Percentiles rank a stretch among this genome's conserved stretches.
phyloP scores from a whole-genome alignment of 768 basidiomycete species.

The Russula emetica region DNA sequence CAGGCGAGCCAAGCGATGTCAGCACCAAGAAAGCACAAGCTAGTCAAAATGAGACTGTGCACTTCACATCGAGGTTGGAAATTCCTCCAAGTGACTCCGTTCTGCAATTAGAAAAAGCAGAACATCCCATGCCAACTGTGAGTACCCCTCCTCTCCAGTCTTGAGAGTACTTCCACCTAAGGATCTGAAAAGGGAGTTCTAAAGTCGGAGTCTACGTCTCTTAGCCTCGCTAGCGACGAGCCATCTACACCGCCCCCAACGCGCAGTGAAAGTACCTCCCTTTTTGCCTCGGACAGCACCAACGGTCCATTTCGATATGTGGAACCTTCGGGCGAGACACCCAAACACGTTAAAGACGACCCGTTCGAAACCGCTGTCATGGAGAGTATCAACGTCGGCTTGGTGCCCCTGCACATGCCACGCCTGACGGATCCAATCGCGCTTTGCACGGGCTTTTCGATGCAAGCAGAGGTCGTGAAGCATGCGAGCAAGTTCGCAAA shows the following conservation, averaged over 20 bases:
- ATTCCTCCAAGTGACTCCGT: not conserved
- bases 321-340: constrained; percentile 16
- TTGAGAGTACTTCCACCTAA: not conserved
- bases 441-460: constrained; percentile 24
- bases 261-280: constrained; percentile 3
- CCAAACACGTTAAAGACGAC: constrained; percentile 8
- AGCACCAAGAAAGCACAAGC: not conserved
- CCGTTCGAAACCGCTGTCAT: constrained; percentile 13
- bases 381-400: constrained; percentile 21
- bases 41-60: not conserved
- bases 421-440: constrained; percentile 26
- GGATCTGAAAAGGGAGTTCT: not conserved
- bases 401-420: constrained; percentile 16
- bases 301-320: constrained; percentile 15
- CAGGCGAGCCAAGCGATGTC: not conserved
- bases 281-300: not conserved
- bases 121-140: not conserved
- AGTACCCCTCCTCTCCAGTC: not conserved
- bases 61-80: not conserved
- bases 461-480: constrained; percentile 26
- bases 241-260: not conserved
- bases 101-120: constrained; percentile 1
- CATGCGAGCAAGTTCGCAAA: constrained; percentile 9
- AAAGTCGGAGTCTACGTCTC: not conserved
- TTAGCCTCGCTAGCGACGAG: not conserved